Evolutionary conservation across 345 rosid genomes (phyloP).

Genomic region (Orychophragmus violaceus): DNA sequence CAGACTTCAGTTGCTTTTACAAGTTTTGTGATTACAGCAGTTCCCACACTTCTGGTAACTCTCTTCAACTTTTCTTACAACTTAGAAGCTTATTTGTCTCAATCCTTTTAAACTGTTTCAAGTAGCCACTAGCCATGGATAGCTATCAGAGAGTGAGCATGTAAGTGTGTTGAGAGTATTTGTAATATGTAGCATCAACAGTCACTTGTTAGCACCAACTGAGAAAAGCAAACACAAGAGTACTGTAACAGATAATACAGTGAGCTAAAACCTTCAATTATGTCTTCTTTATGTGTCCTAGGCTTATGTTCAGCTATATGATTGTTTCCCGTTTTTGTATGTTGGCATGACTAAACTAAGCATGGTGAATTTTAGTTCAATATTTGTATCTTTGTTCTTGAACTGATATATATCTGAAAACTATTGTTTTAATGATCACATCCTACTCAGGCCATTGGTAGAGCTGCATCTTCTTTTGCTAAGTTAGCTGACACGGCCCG

Average conservation of each 20-base stretch:
- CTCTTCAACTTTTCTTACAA: not conserved
- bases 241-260: not conserved
- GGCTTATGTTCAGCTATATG: not conserved
- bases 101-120: not conserved
- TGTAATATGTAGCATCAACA: not conserved
- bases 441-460: conserved; percentile 59
- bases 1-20: conserved; percentile 87
- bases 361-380: not conserved
- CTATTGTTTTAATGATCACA: not conserved
- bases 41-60: conserved; percentile 84
- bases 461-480: conserved; percentile 82
- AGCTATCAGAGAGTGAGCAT: not conserved
- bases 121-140: not conserved
- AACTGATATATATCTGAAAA: not conserved
- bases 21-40: conserved; percentile 64
- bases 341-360: not conserved
- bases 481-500: conserved; percentile 92
- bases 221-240: not conserved
- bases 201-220: not conserved
- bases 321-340: not conserved
- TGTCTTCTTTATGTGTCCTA: not conserved
- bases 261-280: not conserved
- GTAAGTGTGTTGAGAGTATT: not conserved
- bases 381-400: not conserved
- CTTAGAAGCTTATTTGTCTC: conserved; percentile 1